A percentile compares a stretch with the other conserved stretches of the same genome.
These are phyloP conservation scores for Rusavskia elegans DNA, from an alignment of 495 filamentous ascomycete genomes.

Conservation along the genomic window DNA sequence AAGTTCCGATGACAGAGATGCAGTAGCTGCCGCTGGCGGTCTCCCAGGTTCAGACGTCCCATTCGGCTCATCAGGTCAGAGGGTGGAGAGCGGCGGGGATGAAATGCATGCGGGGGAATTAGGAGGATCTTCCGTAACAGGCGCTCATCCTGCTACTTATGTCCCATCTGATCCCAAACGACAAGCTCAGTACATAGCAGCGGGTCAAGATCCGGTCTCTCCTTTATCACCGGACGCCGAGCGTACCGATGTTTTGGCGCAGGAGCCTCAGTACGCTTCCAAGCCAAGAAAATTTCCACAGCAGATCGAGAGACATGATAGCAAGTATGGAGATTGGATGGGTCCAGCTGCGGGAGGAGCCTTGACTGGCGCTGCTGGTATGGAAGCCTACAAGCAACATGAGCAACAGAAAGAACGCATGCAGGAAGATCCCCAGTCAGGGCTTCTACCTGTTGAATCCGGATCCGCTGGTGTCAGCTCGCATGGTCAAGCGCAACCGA, in stretches of 20 bases:
- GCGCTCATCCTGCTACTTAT: not conserved
- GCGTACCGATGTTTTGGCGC: not conserved
- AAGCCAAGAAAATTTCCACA: not conserved
- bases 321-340: conserved; percentile 30
- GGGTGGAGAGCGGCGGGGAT: conserved; percentile 6
- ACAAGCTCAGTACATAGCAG: not conserved
- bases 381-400: conserved; percentile 1
- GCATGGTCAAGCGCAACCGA: not conserved
- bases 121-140: not conserved
- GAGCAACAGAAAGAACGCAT: conserved; percentile 1
- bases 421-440: conserved; percentile 3
- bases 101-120: not conserved
- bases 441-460: conserved; percentile 2
- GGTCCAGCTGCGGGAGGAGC: conserved; percentile 12
- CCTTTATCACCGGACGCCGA: not conserved
- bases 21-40: conserved; percentile 38
- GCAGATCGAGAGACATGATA: conserved; percentile 22
- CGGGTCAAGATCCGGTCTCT: not conserved
- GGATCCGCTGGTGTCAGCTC: not conserved
- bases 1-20: conserved; percentile 48
- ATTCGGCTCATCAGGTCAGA: conserved; percentile 8
- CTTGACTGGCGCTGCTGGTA: conserved; percentile 1
- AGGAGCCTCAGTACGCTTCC: not conserved
- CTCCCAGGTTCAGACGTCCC: conserved; percentile 32
- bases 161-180: not conserved